phyloP scores from a whole-genome alignment of 768 basidiomycete genomes.

The Boletus eberwhitei region DNA sequence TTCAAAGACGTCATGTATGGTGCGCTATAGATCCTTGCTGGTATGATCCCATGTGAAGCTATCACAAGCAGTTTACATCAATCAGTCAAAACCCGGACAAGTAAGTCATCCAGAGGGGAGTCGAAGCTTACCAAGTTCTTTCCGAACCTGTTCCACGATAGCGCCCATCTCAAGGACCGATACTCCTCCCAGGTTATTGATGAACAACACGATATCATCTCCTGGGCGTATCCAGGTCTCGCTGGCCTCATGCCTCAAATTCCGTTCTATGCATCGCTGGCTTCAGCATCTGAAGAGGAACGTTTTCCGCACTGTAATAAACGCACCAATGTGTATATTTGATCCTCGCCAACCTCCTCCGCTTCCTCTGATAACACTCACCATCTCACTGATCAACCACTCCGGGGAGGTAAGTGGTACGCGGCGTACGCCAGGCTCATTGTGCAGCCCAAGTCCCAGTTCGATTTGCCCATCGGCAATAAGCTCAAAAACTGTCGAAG shows the following conservation, averaged over 20 bases:
- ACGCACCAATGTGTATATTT: slow-evolving; percentile 5
- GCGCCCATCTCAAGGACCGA: slow-evolving; percentile 53
- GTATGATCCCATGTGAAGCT: slow-evolving; percentile 34
- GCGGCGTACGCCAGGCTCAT: slow-evolving; percentile 43
- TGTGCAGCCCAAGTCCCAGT: slow-evolving; percentile 55
- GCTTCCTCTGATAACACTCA: slow-evolving; percentile 19
- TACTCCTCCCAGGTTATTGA: slow-evolving; percentile 56
- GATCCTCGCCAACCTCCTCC: slow-evolving; percentile 15
- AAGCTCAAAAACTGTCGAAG: slow-evolving; percentile 1
- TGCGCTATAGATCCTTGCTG: slow-evolving; percentile 43
- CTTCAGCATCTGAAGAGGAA: background rate
- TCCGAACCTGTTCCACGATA: slow-evolving; percentile 41
- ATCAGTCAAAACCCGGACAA: background rate
- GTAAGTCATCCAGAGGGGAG: background rate
- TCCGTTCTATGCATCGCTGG: background rate
- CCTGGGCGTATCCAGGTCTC: slow-evolving; percentile 19
- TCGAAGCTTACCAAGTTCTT: slow-evolving; percentile 39
- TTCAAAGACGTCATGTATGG: slow-evolving; percentile 60
- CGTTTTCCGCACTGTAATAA: background rate
- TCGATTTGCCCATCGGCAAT: slow-evolving; percentile 25
- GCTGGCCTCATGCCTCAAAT: background rate
- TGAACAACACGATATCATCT: slow-evolving; percentile 40
- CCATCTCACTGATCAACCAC: slow-evolving; percentile 29
- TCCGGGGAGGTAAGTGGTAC: slow-evolving; percentile 20
- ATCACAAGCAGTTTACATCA: background rate